These are phyloP conservation scores for Fusarium keratoplasticum DNA, from an alignment of 2,329 filamentous ascomycete genomes.

Conservation along the genomic window DNA sequence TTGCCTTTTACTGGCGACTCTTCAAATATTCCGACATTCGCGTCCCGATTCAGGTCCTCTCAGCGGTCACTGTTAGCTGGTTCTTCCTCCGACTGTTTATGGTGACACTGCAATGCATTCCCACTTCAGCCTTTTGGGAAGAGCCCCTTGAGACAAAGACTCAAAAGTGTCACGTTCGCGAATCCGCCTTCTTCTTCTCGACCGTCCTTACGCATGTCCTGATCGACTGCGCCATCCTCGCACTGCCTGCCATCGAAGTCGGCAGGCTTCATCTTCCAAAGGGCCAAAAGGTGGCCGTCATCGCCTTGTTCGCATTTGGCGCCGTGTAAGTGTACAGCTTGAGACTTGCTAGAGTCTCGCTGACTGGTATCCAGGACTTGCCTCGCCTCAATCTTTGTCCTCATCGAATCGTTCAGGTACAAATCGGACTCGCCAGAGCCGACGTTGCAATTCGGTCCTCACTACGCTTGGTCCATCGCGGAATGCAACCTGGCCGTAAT, in stretches of 20 bases:
- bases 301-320: conserved; percentile 46
- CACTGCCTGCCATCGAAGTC: conserved; percentile 48
- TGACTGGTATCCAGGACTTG: conserved; percentile 27
- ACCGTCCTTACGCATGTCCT: conserved; percentile 47
- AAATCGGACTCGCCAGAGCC: conserved; percentile 39
- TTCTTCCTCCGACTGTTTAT: conserved; percentile 47
- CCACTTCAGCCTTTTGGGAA: conserved; percentile 49
- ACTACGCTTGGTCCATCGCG: conserved; percentile 45
- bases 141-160: conserved; percentile 35
- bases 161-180: conserved; percentile 46
- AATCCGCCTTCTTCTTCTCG: conserved; percentile 48
- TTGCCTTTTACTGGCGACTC: conserved; percentile 47
- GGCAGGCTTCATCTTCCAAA: conserved; percentile 44
- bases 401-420: conserved; percentile 39
- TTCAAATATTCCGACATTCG: conserved; percentile 45
- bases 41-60: conserved; percentile 44
- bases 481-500: conserved; percentile 47
- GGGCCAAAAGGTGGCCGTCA: conserved; percentile 45
- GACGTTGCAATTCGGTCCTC: conserved; percentile 40
- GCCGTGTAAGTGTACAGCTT: conserved; percentile 35
- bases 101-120: conserved; percentile 49
- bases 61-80: conserved; percentile 41
- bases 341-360: neutral
- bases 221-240: conserved; percentile 48
- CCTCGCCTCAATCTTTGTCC: conserved; percentile 43